Conservation (phyloP, 306 rosid species). For the Ormosia emarginata region DNA sequence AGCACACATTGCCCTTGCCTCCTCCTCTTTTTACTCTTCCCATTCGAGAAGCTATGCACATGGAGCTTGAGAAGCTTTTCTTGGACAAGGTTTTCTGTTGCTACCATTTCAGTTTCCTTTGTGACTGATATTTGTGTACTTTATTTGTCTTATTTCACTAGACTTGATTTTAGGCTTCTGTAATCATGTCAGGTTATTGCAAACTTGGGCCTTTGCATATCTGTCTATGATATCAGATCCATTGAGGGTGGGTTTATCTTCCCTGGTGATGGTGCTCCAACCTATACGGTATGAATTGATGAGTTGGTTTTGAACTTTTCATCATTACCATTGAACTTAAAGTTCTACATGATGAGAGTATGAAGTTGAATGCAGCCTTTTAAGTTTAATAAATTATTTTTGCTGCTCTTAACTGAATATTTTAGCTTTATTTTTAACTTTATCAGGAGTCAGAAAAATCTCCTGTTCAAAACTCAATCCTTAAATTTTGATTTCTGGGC, state of each 20-base stretch:
- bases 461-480: background rate
- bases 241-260: conserved; percentile 68
- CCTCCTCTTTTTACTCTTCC: conserved; percentile 59
- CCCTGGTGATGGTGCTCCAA: conserved; percentile 76
- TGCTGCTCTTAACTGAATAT: background rate
- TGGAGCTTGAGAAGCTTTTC: conserved; percentile 75
- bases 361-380: background rate
- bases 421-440: conserved; percentile 5
- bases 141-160: background rate
- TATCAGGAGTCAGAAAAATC: background rate
- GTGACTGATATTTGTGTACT: background rate
- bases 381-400: background rate
- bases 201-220: conserved; percentile 77
- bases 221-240: conserved; percentile 68
- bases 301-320: conserved; percentile 11
- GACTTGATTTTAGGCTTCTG: conserved; percentile 23
- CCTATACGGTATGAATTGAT: conserved; percentile 54
- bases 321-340: background rate
- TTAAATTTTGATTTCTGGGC: background rate
- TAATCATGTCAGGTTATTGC: conserved; percentile 58
- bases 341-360: background rate
- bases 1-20: conserved; percentile 70
- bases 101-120: conserved; percentile 5
- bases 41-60: conserved; percentile 56
- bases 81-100: conserved; percentile 56